Conservation (phyloP, 148 eudicot species). For the Simmondsia chinensis region DNA sequence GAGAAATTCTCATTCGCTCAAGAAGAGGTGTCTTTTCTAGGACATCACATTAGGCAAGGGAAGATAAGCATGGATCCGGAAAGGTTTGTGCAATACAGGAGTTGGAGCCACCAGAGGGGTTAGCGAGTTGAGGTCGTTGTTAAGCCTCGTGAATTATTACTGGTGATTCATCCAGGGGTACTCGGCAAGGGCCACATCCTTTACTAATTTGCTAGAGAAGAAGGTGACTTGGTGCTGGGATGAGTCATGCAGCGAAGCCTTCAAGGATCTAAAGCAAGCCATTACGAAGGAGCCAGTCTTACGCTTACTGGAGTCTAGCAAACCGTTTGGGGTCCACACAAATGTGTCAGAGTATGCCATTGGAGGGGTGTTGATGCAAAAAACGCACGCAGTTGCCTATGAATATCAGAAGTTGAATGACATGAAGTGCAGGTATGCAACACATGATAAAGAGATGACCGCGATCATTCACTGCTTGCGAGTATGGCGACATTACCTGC, state of each 20-base stretch:
- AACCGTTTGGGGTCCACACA: background rate
- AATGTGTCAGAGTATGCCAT: background rate
- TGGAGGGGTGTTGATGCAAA: background rate
- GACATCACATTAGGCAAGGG: background rate
- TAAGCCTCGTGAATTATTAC: background rate
- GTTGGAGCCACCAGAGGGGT: background rate
- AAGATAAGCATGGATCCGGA: background rate
- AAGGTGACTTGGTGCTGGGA: background rate
- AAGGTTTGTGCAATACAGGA: background rate
- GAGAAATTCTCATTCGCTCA: too few relatives aligned
- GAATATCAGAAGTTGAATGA: background rate
- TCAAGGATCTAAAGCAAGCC: background rate
- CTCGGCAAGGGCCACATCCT: background rate
- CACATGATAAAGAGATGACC: background rate
- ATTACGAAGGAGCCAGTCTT: background rate
- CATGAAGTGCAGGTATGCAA: background rate
- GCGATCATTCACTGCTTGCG: background rate
- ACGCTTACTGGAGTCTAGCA: background rate
- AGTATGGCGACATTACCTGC: constrained; percentile 1
- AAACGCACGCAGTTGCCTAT: background rate
- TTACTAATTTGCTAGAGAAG: background rate
- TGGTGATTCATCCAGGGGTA: background rate
- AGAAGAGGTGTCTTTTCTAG: constrained; percentile 1
- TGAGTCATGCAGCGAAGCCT: background rate
- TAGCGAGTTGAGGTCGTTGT: background rate